Evolutionary conservation across 2,329 filamentous ascomycete genomes (phyloP).

Genomic region (Westerdykella aurantiaca): DNA sequence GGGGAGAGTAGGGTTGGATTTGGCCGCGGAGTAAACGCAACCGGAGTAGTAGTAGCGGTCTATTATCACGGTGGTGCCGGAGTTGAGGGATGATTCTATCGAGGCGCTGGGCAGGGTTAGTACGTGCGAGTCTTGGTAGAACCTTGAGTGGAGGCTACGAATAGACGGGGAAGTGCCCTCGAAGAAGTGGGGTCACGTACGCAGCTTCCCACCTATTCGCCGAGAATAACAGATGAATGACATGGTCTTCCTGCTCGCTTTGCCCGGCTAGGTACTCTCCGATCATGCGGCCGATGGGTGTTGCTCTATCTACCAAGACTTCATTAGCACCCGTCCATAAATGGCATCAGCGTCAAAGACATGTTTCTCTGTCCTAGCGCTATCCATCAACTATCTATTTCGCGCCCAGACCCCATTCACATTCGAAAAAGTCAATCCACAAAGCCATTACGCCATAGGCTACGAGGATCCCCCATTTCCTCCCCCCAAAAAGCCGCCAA

Average conservation of each 20-base stretch:
- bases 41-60: constrained; percentile 96
- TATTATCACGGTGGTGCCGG: constrained; percentile 71
- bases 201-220: constrained; percentile 80
- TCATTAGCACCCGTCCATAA: neutral
- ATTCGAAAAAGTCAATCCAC: too few species aligned
- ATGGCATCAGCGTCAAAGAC: constrained; percentile 4
- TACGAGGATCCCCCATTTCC: too few species aligned
- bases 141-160: neutral
- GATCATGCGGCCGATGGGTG: constrained; percentile 82
- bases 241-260: constrained; percentile 74
- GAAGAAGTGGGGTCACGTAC: constrained; percentile 17
- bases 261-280: constrained; percentile 71
- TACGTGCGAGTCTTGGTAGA: neutral
- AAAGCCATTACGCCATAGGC: too few species aligned
- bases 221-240: constrained; percentile 83
- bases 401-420: too few species aligned
- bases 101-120: constrained; percentile 16
- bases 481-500: too few species aligned
- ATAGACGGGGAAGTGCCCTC: neutral
- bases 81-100: constrained; percentile 46
- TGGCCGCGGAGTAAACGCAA: constrained; percentile 87
- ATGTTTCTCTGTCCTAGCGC: neutral
- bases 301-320: constrained; percentile 61
- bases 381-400: neutral
- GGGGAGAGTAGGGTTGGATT: constrained; percentile 63